These are phyloP conservation scores for Nakazawaea sp. DNA, from an alignment of 805 yeast species.

Conservation along the genomic window DNA sequence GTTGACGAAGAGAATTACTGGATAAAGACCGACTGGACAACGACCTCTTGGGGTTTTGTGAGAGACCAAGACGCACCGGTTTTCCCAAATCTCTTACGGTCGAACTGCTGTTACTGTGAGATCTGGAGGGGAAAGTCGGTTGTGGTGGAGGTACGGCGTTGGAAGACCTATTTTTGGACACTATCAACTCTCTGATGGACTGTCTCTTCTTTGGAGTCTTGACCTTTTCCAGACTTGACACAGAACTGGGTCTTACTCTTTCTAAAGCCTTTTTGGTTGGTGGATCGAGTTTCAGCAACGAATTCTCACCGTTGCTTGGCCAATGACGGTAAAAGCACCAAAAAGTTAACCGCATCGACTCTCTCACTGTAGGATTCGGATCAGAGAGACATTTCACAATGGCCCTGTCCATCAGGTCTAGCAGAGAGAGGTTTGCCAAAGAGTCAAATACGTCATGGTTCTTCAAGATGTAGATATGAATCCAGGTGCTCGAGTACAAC, in stretches of 20 bases:
- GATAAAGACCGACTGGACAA: conserved; percentile 1
- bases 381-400: conserved; percentile 62
- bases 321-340: conserved; percentile 60
- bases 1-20: not conserved
- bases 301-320: conserved; percentile 41
- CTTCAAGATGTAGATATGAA: conserved; percentile 52
- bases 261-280: conserved; percentile 55
- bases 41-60: conserved; percentile 2
- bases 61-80: not conserved
- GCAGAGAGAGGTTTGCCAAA: conserved; percentile 14
- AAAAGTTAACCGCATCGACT: conserved; percentile 60
- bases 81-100: conserved; percentile 1
- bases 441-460: conserved; percentile 31
- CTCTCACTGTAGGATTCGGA: conserved; percentile 77
- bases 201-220: conserved; percentile 24
- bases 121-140: conserved; percentile 9
- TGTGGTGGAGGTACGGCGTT: conserved; percentile 24
- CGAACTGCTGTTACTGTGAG: not conserved
- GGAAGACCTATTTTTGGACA: conserved; percentile 32
- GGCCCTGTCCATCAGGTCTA: conserved; percentile 42
- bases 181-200: conserved; percentile 41
- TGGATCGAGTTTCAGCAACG: conserved; percentile 31
- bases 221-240: conserved; percentile 16
- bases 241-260: conserved; percentile 40
- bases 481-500: conserved; percentile 61